Base-by-base conservation (phyloP, 1,284 basidiomycete genomes). In the Ganoderma lucidum region DNA sequence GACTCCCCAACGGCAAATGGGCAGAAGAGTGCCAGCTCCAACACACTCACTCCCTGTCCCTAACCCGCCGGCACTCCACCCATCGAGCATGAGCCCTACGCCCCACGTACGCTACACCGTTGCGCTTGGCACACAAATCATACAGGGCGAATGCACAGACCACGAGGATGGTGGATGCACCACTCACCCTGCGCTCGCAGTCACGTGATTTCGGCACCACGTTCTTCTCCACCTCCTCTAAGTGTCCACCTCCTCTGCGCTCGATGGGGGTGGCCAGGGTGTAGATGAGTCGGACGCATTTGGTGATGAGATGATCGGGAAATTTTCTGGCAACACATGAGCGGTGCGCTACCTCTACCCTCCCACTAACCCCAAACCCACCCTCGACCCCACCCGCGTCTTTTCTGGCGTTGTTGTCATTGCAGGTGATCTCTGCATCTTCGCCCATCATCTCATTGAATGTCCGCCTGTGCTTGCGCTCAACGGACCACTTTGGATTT, bases 81-180 rank as follows among this genome's bases (percentile, higher is more conserved):
- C 83, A 15, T 79, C 83, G 0, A 92, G 85, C 69, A 83, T 89
- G 41, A 92, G 90, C 72, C 92, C 92, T 1, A 93, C 92, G 0
- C 91, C 92, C 1, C 81, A 91, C 60, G 95, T 95, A 75, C 84
- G 93, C 44, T 94, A 95, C 76, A 94, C 93, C 0, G 92, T 94
- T 56, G 93, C 93, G 0, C 84, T 95, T 0, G 93, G 93, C 15
- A 88, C 86, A 5, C 90, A 90, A 0, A 88, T 92, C 70, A 84
- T 86, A 62, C 82, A 84, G 10, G 84, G 55, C 74, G 83, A 79
- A 23, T 23, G 23, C 23, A 23, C 23, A 23, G 23, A 23, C 72
- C 80, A 71, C 66, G 66, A 65, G 45, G 80, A 80, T 61, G 78
- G 73, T 10, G 79, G 78, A 15, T 71, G 71, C 12, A 64, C 55